phyloP scores from a whole-genome alignment of 1,284 basidiomycete genomes.

The Pseudomicrostroma phylloplanum region DNA sequence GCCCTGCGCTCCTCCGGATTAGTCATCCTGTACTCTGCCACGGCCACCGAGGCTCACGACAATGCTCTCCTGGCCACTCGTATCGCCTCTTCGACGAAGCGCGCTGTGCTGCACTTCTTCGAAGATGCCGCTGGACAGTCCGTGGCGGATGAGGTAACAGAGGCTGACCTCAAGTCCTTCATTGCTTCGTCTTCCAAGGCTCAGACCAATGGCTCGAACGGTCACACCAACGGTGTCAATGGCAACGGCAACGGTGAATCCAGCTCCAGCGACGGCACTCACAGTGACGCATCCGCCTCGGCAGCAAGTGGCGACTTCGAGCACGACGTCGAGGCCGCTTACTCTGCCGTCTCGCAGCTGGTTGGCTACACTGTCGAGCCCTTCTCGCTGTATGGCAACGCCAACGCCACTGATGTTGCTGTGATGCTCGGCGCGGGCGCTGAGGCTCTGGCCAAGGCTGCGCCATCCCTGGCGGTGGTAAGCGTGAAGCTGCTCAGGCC shows the following conservation, averaged over 20 bases:
- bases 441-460: conserved; percentile 32
- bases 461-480: conserved; percentile 59
- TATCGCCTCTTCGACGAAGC: conserved; percentile 60
- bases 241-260: conserved; percentile 21
- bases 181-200: conserved; percentile 21
- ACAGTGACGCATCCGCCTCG: conserved; percentile 12
- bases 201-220: conserved; percentile 3
- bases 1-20: conserved; percentile 60
- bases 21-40: conserved; percentile 62
- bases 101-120: conserved; percentile 74
- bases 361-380: conserved; percentile 37
- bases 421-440: conserved; percentile 42
- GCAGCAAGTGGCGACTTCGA: conserved; percentile 5
- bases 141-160: conserved; percentile 45
- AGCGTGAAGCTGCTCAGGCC: conserved; percentile 71
- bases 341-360: conserved; percentile 30
- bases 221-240: conserved; percentile 50
- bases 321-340: conserved; percentile 31
- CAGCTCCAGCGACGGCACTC: conserved; percentile 24
- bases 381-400: conserved; percentile 32
- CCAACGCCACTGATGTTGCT: conserved; percentile 31
- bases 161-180: conserved; percentile 31
- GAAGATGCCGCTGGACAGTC: conserved; percentile 49
- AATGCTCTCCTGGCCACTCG: conserved; percentile 66
- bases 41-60: conserved; percentile 65